Base-by-base conservation (phyloP, 305 asterid genomes). In the Fraxinus greggii region DNA sequence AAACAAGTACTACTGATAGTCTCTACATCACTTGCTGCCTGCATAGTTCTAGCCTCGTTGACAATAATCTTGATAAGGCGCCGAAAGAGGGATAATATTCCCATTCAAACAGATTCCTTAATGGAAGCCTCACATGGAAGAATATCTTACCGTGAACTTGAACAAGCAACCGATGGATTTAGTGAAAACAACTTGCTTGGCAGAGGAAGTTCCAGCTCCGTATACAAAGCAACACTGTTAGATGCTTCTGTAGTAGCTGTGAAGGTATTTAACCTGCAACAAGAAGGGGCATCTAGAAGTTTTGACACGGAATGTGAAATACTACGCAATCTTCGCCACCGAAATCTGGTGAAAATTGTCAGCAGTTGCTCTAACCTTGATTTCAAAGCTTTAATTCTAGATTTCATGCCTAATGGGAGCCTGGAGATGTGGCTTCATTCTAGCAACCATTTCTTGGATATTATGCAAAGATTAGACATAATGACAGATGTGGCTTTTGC, bases 401-500 rank as follows among this genome's bases (percentile, higher is more conserved):
- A 87, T 40, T 87, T 83, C 73, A 90, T 90, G 91, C 89, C 91
- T 1, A 88, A 84, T 4, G 88, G 84, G 24, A 86, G 82, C 85
- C 89, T 89, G 19, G 91, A 88, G n/a, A 85, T 80, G 4, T 85
- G 89, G 88, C 63, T 89, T 13, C 82, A 87, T 21, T 77, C 86
- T 2, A 24, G 28, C 3, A 79, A 75, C 6, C 65, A 72, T 74
- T 85, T 54, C 79, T 63, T 87, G 48, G 79, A 82, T 36, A 1
- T 85, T 6, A 0, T 42, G 81, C 88, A 85, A 79, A 86, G 94
- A 75, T 75, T 91, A 78, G 82, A 82, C 75, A 84, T 88, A 78
- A 83, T 89, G 90, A 82, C 82, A 38, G 90, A 86, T 76, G 89
- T 85, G 63, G 89, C 84, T 17, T 77, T 59, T 38, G 91, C 88